phyloP scores from a whole-genome alignment of 352 stramenopile genomes.

The Phytophthora nicotianae region DNA sequence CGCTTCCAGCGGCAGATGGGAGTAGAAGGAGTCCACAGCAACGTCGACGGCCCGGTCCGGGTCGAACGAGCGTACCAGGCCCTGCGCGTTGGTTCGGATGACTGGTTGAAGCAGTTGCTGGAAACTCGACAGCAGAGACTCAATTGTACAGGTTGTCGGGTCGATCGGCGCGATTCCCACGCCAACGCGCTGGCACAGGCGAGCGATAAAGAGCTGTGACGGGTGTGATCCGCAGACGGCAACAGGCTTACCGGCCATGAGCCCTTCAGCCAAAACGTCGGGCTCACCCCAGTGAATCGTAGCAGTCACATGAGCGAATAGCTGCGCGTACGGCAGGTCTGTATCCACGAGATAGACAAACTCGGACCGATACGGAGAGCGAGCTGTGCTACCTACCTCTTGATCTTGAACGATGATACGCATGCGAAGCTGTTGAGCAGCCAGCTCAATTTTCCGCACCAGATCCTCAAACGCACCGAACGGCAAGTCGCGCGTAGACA shows the following conservation, averaged over 20 bases:
- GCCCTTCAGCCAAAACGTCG: constrained; percentile 77
- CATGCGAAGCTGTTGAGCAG: constrained; percentile 36
- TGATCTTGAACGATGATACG: constrained; percentile 58
- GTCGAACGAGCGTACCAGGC: constrained; percentile 50
- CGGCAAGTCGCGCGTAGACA: constrained; percentile 38
- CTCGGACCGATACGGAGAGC: constrained; percentile 13
- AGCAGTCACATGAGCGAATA: constrained; percentile 73
- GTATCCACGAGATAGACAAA: constrained; percentile 35
- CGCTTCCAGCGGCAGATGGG: constrained; percentile 60
- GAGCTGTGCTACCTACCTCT: constrained; percentile 23
- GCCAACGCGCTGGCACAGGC: constrained; percentile 56
- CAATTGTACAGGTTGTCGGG: constrained; percentile 56
- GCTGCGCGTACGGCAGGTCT: constrained; percentile 66
- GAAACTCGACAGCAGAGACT: constrained; percentile 68
- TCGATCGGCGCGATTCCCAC: constrained; percentile 71
- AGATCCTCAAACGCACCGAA: constrained; percentile 19
- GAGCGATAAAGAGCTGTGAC: constrained; percentile 85
- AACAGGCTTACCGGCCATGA: constrained; percentile 80
- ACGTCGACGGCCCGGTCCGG: constrained; percentile 63
- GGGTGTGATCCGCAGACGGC: constrained; percentile 88
- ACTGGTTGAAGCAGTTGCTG: constrained; percentile 44
- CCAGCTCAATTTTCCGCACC: constrained; percentile 41
- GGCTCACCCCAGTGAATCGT: constrained; percentile 75
- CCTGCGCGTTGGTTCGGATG: constrained; percentile 27
- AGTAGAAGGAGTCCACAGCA: constrained; percentile 78